Evolutionary conservation across 495 filamentous ascomycete species (phyloP).

Genomic region (Parachaetomium inaequale): DNA sequence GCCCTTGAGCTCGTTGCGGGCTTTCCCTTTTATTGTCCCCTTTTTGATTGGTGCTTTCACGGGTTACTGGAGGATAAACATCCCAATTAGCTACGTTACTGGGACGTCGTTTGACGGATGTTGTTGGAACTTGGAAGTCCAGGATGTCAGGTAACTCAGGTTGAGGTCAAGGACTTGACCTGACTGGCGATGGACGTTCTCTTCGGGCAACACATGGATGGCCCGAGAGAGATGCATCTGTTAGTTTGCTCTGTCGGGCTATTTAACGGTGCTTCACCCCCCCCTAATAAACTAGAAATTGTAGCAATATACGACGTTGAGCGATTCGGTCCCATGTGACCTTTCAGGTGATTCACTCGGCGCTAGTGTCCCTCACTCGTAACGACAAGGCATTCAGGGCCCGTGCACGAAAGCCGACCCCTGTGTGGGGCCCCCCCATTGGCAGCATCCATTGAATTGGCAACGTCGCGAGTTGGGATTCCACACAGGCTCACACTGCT

Average conservation of each 20-base stretch:
- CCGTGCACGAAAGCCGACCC: slow-evolving; percentile 6
- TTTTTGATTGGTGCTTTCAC: background rate
- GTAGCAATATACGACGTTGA: background rate
- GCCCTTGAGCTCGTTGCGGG: background rate
- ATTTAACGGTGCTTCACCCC: background rate
- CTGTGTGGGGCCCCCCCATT: slow-evolving; percentile 18
- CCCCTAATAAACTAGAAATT: background rate
- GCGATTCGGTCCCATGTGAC: slow-evolving; percentile 1
- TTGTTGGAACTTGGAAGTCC: too few species aligned
- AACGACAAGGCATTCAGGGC: background rate
- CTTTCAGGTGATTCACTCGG: slow-evolving; percentile 11
- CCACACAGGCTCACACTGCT: slow-evolving; percentile 18
- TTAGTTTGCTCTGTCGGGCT: background rate
- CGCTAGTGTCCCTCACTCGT: too few species aligned
- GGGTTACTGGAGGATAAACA: background rate
- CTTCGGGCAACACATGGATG: background rate
- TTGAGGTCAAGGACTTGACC: background rate
- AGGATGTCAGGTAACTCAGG: too few species aligned
- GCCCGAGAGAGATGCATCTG: background rate
- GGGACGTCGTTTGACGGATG: too few species aligned
- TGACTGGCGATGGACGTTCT: background rate
- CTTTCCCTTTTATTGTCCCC: background rate
- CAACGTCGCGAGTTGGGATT: slow-evolving; percentile 39
- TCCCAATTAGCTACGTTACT: too few species aligned
- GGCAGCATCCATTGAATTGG: slow-evolving; percentile 27